Evolutionary conservation across 2,329 filamentous ascomycete genomes (phyloP), one percentile per base, ranked within the genome.

Genomic region (Fusarium marasasianum): DNA sequence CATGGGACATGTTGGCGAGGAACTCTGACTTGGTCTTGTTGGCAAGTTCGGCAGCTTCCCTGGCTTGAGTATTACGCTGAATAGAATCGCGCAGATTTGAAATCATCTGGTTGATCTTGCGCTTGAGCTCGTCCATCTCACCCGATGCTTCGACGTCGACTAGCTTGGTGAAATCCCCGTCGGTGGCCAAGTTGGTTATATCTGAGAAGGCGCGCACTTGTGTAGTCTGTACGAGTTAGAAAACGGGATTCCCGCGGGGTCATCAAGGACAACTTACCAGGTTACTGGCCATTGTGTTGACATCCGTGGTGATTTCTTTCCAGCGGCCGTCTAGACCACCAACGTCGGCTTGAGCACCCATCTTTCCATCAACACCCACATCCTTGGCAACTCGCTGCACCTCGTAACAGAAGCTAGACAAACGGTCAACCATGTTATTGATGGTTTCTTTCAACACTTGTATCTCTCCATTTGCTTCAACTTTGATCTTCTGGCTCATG

Each of bases 71-170:
- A 82, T 98, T 99, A 81, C 95, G 91, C 82, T 98, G 95, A 76
- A 99, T 98, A 87, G 94, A 97, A 84, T 98, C 96, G 76, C 96
- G 89, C 72, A 99, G 86, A 81, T 97, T 98, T 81, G 94, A 96
- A 60, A 98, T 95, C 96, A 99, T 99, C 86, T 97, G 94, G 82
- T 98, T 99, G 88, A 99, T 98, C 87, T 98, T 98, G 79, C 95
- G 92, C 85, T 99, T 99, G 78, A 99, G 88, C 83, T 98, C 96
- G 83, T 98, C 96, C 96, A 99, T 98, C 83, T 99, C 96, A 73
- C 96, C 96, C 18, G 96, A 98, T 26, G 96, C 96, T 82, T 98
- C 95, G 24, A 99, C 96, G 54, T 96, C 97, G 81, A 99, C 96
- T 66, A 97, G 91, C 81, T 98, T 97, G 31, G 94, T 97, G 82